Base-by-base conservation (phyloP, 1,284 basidiomycete genomes). In the Rhodotorula sp. region DNA sequence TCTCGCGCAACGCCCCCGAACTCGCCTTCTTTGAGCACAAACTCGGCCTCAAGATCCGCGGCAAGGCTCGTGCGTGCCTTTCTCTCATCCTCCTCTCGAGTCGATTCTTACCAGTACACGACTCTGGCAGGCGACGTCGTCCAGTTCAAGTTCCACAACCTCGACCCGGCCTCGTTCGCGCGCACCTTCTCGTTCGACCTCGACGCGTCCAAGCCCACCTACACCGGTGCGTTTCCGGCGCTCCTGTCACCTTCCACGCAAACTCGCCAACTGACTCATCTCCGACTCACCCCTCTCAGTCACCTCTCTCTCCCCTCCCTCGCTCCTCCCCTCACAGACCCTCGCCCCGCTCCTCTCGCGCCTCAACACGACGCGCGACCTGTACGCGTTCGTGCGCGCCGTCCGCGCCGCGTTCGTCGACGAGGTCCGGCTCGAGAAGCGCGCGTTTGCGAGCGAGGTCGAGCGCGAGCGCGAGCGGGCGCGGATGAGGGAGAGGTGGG, bases 101-200 rank as follows among this genome's bases (percentile, higher is more conserved):
- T 19, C 45, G 57, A 12, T 12, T 48, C 27, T 34, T 17, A 23
- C 17, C 27, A 14, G 7, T 12, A 5, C 16, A 2, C 12, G 3
- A 8, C 4, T 16, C 19, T 23, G 7, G 27, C 17, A 77, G 79
- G 66, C 42, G 77, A 79, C 48, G 50, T 73, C 23, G 74, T 80
- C 23, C 68, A 74, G 25, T 80, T 80, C 68, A 72, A 65, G n/a
- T 80, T 80, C 62, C 62, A 64, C 13, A 66, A 73, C 44, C 50
- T 80, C 44, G 77, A 78, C 42, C 72, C 74, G 0, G 64, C 74
- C 0, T 71, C 73, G 44, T 77, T 76, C 60, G 66, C 69, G 7
- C 76, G 78, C 2, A 56, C 73, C 17, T 79, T 80, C 52, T 73
- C 72, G 8, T 72, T 80, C 67, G 76, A 78, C 34, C 53, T 80